Evolutionary conservation across 2,329 filamentous ascomycete genomes (phyloP).

Genomic region (Periconia sp.): DNA sequence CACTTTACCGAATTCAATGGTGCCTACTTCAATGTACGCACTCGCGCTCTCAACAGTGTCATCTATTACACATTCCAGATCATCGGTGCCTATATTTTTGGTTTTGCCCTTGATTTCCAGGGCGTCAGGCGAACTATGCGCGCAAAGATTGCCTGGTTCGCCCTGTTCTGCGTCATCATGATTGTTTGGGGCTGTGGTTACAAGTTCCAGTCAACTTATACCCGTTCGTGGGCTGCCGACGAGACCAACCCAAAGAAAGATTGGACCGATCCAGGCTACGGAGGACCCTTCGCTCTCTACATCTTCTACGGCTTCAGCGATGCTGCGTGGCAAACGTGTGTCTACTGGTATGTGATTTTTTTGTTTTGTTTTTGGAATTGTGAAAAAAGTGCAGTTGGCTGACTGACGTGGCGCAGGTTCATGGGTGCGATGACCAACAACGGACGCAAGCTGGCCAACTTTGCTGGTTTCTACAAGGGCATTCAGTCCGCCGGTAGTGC

Average conservation of each 20-base stretch:
- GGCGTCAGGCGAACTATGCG: slow-evolving; percentile 64
- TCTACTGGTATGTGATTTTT: slow-evolving; percentile 70
- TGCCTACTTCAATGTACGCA: slow-evolving; percentile 72
- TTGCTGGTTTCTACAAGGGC: slow-evolving; percentile 86
- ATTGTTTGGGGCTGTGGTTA: slow-evolving; percentile 82
- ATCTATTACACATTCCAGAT: slow-evolving; percentile 84
- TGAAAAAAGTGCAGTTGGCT: background rate
- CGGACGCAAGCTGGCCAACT: slow-evolving; percentile 86
- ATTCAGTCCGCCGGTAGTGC: slow-evolving; percentile 87
- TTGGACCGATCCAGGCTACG: slow-evolving; percentile 68
- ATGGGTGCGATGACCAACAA: slow-evolving; percentile 95
- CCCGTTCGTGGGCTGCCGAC: slow-evolving; percentile 38
- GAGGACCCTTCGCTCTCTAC: slow-evolving; percentile 83
- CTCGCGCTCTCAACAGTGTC: slow-evolving; percentile 73
- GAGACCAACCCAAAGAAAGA: slow-evolving; percentile 53
- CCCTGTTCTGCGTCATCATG: slow-evolving; percentile 71
- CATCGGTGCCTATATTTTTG: slow-evolving; percentile 72
- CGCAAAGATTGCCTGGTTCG: slow-evolving; percentile 64
- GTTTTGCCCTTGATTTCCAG: slow-evolving; percentile 65
- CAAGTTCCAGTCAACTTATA: slow-evolving; percentile 69
- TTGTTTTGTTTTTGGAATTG: background rate
- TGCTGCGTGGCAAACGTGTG: slow-evolving; percentile 83
- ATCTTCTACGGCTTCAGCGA: slow-evolving; percentile 91
- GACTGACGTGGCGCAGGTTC: slow-evolving; percentile 57
- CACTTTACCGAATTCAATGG: slow-evolving; percentile 75